Base-by-base conservation (phyloP, 768 basidiomycete species). In the Cystofilobasidium capitatum region DNA sequence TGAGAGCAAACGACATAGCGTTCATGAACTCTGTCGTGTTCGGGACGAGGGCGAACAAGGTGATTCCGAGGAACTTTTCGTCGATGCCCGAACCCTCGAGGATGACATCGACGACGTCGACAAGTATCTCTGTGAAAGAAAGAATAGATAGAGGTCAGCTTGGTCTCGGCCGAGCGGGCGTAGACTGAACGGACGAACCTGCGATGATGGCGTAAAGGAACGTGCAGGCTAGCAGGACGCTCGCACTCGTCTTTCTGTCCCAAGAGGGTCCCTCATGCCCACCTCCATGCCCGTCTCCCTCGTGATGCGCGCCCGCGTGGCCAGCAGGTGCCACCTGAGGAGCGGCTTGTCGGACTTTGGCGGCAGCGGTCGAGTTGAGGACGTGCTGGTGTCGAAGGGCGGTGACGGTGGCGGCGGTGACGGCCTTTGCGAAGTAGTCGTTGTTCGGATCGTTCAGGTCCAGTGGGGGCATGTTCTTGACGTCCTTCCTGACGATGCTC, bases 21-120 rank as follows among this genome's bases (percentile, higher is more conserved):
- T 97, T 98, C 74, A 74, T 73, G 77, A 99, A 98, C 78, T 99
- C 96, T 2, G 96, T 98, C 4, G 93, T 96, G 75, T 99, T 99
- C 5, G 96, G 96, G 0, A 98, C 93, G 37, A 99, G 83, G 10
- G 96, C 96, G 74, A 99, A 98, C 13, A 99, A 82, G 0, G 92
- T 97, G 70, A 99, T 82, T 61, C 96, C 96, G 36, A 99, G 83
- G 81, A 98, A 93, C 76, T 99, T 99, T 75, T 98, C 96, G 66
- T 96, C 89, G 35, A 98, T 90, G 2, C 90, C 90, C 0, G 91
- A 91, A 29, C 85, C 91, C 71, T 88, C 80, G 26, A 99, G 81
- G 14, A 98, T 85, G 47, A 91, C 88, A 75, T 99, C 96, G 12
- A 99, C 93, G 12, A 97, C 91, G 69, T 94, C 89, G 39, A 98